Evolutionary conservation across 2,329 filamentous ascomycete species (phyloP), one percentile per base, ranked within the genome.

Genomic region (Elsinoe ampelina): DNA sequence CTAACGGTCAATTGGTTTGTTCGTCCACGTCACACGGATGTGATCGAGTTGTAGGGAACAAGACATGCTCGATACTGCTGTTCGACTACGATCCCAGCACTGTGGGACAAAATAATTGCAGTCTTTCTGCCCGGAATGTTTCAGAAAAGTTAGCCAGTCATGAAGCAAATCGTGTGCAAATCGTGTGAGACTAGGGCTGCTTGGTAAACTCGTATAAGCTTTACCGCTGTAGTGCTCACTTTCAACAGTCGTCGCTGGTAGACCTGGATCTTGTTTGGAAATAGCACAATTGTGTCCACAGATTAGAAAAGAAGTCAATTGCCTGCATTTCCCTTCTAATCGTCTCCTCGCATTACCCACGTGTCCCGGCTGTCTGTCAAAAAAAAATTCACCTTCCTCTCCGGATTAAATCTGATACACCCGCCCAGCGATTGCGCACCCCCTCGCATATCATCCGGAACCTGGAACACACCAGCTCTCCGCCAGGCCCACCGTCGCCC

Each of bases 171-270:
- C 39, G n/a, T 20, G n/a, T 22, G 13, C 26, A 42, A 11, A 17
- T 17, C 39, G n/a, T 20, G n/a, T 22, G 19, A 26, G 17, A 45
- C 19, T 12, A 12, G 19, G 19, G 41, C 41, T 22, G 17, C 41
- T 45, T 38, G 48, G 15, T 19, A 17, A 52, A 38, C 48, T 39
- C 48, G 32, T 39, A 15, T 35, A 52, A 52, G 35, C 48, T 52
- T 39, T 52, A 52, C 48, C 48, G 48, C 34, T 52, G 10, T 38
- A 13, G 26, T 35, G 48, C 32, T 13, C 19, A 34, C 22, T 36
- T 34, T 45, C 26, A 52, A 36, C 48, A n/a, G 48, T 52, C 34
- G 22, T 50, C 20, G 26, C 22, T 5, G 22, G 41, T 45, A 45
- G 41, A 45, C 20, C 20, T 22, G 41, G 17, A 43, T 11, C 41